These are phyloP conservation scores for Cladosporium oxysporum DNA, from an alignment of 2,329 filamentous ascomycete species.

Conservation along the genomic window DNA sequence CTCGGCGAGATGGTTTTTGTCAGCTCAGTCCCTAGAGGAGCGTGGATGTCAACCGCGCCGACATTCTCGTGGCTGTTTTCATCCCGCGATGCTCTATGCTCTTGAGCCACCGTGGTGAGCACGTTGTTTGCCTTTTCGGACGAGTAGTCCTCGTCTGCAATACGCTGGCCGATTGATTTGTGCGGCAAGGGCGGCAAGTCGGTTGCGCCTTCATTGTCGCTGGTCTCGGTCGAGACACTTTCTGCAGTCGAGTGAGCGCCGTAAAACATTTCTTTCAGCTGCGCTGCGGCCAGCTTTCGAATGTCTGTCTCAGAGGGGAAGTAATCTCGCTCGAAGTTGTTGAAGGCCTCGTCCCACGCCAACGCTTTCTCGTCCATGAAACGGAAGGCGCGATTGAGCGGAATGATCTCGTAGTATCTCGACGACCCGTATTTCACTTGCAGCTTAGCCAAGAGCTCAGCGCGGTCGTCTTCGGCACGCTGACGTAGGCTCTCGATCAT, in stretches of 20 bases:
- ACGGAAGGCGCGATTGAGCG: constrained; percentile 83
- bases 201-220: constrained; percentile 63
- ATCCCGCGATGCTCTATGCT: constrained; percentile 47
- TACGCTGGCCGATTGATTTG: constrained; percentile 42
- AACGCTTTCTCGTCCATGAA: constrained; percentile 90
- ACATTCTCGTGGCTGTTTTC: constrained; percentile 24
- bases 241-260: constrained; percentile 69
- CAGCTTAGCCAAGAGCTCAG: constrained; percentile 70
- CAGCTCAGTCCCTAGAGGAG: constrained; percentile 24
- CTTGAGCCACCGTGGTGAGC: constrained; percentile 65
- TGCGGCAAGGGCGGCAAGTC: constrained; percentile 44
- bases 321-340: constrained; percentile 88
- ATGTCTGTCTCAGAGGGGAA: constrained; percentile 96
- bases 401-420: constrained; percentile 95
- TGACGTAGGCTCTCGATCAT: constrained; percentile 78
- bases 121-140: constrained; percentile 66
- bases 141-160: constrained; percentile 48
- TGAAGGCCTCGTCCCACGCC: constrained; percentile 89
- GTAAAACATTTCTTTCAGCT: constrained; percentile 91
- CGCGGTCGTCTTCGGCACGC: constrained; percentile 81
- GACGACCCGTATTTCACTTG: constrained; percentile 91
- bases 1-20: constrained; percentile 31
- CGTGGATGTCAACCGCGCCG: constrained; percentile 19
- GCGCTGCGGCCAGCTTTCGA: constrained; percentile 82
- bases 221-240: constrained; percentile 34